Base-by-base conservation (phyloP, 2,329 filamentous ascomycete species). In the Epichloe sibirici region DNA sequence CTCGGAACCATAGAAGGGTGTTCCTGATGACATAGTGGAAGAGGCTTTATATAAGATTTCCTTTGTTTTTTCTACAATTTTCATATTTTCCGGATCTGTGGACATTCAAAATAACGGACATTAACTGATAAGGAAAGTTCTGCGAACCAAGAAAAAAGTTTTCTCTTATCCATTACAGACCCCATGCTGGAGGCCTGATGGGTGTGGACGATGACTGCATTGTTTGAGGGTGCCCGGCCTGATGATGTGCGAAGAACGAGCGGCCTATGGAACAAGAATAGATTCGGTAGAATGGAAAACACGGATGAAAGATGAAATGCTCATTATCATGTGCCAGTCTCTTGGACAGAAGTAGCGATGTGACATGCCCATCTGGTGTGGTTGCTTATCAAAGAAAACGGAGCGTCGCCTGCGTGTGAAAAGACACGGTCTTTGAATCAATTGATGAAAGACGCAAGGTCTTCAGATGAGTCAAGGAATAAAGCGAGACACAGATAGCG, bases 271-370 rank as follows among this genome's bases (percentile, higher is more conserved):
- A 61, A 63, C 62, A 59, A 62, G 64, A 60, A 65, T 68, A 67
- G 65, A 68, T 59, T 66, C 57, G 62, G 66, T 68, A 66, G 63
- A 67, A 66, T 65, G 60, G 56, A 67, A 61, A 62, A 62, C 57
- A 65, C 53, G 58, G 28, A 31, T 31, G 28, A 9, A 31, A 9
- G 28, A 31, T 9, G 28, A 31, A 9, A 31, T 31, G 8, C 9
- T 31, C 9, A 4, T 1, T 9, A 9, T 31, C 28, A 11, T 31
- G 3, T 31, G 28, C 8, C 28, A 31, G 28, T 31, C 3, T 31
- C 28, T 9, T 11, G 28, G 28, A 31, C 28, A 31, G 8, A 31
- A 31, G 28, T 11, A 31, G 28, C 8, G 28, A 31, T 31, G 28
- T 31, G 28, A 31, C 28, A 31, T 4, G 28, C 8, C 9, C 28